Evolutionary conservation across 2,329 filamentous ascomycete genomes (phyloP).

Genomic region (Alternaria infectoria): DNA sequence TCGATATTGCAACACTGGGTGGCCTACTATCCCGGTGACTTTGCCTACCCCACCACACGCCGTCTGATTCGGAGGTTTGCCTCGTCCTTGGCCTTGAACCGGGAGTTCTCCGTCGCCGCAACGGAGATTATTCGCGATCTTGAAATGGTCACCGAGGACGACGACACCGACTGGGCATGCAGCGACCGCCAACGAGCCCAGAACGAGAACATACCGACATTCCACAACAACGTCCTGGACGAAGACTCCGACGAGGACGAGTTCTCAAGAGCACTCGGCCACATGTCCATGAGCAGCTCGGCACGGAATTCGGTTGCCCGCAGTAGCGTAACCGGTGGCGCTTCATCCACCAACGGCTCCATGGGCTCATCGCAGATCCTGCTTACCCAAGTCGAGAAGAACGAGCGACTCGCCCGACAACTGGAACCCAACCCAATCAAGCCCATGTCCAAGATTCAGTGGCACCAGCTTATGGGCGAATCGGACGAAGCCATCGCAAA

Average conservation of each 20-base stretch:
- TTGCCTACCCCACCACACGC: slow-evolving; percentile 78
- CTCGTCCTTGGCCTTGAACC: slow-evolving; percentile 72
- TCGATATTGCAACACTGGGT: slow-evolving; percentile 90
- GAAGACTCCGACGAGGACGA: slow-evolving; percentile 47
- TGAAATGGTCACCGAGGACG: slow-evolving; percentile 79
- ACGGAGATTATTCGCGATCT: slow-evolving; percentile 84
- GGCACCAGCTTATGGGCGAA: slow-evolving; percentile 87
- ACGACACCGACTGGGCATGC: slow-evolving; percentile 92
- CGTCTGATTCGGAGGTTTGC: slow-evolving; percentile 78
- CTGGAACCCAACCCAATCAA: slow-evolving; percentile 73
- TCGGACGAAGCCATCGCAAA: slow-evolving; percentile 84
- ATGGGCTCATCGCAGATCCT: slow-evolving; percentile 52
- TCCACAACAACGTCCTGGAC: slow-evolving; percentile 50
- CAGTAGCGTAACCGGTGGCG: slow-evolving; percentile 35
- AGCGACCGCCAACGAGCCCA: slow-evolving; percentile 68
- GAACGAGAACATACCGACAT: slow-evolving; percentile 51
- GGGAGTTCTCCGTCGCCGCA: slow-evolving; percentile 83
- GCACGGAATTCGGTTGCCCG: slow-evolving; percentile 39
- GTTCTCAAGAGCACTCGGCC: slow-evolving; percentile 38
- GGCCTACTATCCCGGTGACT: slow-evolving; percentile 87
- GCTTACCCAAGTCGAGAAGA: slow-evolving; percentile 75
- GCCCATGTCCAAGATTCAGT: slow-evolving; percentile 82
- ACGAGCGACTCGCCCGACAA: slow-evolving; percentile 76
- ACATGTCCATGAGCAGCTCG: slow-evolving; percentile 34
- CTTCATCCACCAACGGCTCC: slow-evolving; percentile 33